Base-by-base conservation (phyloP, 2,329 filamentous ascomycete species). In the Stemphylium beticola region DNA sequence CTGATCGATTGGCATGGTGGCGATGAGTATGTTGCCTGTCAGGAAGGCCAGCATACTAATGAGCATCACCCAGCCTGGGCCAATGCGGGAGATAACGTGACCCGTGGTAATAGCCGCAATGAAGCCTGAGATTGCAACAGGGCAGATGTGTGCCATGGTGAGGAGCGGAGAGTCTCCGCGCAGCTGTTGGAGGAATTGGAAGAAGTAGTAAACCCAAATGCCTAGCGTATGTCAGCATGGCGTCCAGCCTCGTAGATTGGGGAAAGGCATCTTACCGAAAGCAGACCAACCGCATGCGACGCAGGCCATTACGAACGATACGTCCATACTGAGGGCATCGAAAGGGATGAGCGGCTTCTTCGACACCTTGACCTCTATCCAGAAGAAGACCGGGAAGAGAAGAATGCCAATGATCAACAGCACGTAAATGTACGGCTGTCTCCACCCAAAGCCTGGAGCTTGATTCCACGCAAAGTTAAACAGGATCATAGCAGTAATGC, bases 401-500 rank as follows among this genome's bases (percentile, higher is more conserved):
- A 86, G 33, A 2, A 84, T 52, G 0, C 87, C 86, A 2, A 87
- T 55, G 33, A 88, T 81, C 0, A 90, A 75, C 0, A 83, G 73
- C 0, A 82, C 74, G 54, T 83, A 82, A n/a, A 86, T 77, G 50
- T 85, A 85, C 0, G 83, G 76, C 6, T 78, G 76, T 1, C 74
- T 61, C 87, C 87, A 89, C 1, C 85, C 85, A 1, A 80, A 82
- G 0, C 84, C 76, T 0, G 84, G 81, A 0, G 83, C 86, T 65
- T 89, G 85, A 54, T 87, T 89, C 84, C 85, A 88, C 0, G 86
- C 83, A 61, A 89, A 84, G 67, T 88, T 88, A 73, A 89, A 80
- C 15, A 90, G 76, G 6, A 68, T 77, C 20, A 90, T 74, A 0
- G 81, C 81, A 0, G 77, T 75, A 15, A 88, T 78, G 1, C 86